These are phyloP conservation scores for Biscogniauxia sp. DNA, from an alignment of 2,329 filamentous ascomycete genomes.

Conservation along the genomic window DNA sequence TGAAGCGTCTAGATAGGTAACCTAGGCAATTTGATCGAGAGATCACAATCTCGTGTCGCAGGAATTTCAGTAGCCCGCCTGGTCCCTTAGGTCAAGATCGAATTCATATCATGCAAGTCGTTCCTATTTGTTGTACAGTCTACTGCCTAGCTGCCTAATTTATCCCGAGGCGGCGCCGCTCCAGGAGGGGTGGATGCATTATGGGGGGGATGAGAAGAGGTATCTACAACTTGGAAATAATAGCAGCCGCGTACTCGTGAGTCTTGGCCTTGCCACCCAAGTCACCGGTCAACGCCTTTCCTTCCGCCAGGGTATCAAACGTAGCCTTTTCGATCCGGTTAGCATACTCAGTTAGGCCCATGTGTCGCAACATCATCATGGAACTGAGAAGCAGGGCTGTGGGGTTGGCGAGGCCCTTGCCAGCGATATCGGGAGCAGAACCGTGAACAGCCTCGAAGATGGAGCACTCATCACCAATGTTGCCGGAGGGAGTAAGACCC, in stretches of 20 bases:
- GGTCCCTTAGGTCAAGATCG: not conserved
- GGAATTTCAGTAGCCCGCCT: too few relatives aligned
- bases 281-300: conserved; percentile 94
- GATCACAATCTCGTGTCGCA: not conserved
- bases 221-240: conserved; percentile 68
- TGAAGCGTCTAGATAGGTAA: not conserved
- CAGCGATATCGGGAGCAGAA: conserved; percentile 93
- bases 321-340: conserved; percentile 88
- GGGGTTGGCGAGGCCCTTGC: conserved; percentile 94
- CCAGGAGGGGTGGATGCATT: conserved; percentile 18
- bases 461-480: conserved; percentile 98
- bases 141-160: conserved; percentile 23
- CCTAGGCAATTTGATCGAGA: not conserved
- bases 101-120: conserved; percentile 21
- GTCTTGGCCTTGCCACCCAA: conserved; percentile 96
- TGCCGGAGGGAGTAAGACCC: conserved; percentile 93
- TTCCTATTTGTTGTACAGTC: conserved; percentile 30
- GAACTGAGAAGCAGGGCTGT: conserved; percentile 92
- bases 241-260: conserved; percentile 86
- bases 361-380: conserved; percentile 99
- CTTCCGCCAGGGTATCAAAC: conserved; percentile 92
- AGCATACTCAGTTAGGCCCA: conserved; percentile 85
- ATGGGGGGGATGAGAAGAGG: conserved; percentile 18
- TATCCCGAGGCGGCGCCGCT: not conserved
- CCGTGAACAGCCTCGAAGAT: conserved; percentile 99